Base-by-base conservation (phyloP, 2,329 filamentous ascomycete genomes). In the Allantophomopsis cytisporea region DNA sequence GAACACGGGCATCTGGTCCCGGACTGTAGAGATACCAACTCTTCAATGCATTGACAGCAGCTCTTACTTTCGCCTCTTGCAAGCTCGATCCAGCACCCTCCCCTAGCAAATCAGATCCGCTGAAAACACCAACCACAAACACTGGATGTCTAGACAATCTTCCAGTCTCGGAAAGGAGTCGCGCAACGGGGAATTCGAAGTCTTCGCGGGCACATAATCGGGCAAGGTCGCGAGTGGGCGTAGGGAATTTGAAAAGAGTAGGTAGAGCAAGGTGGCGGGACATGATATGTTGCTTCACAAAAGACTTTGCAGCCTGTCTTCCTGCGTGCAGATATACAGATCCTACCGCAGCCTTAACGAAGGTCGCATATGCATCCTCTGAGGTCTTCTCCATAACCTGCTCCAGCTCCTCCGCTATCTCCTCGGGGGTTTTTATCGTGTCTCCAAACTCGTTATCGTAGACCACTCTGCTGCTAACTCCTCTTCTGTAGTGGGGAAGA, bases 21-120 rank as follows among this genome's bases (percentile, higher is more conserved):
- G 91, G 89, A 58, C 80, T 88, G 66, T 98, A 98, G 39, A 98
- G 68, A 61, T 98, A 98, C 91, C 91, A 98, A 5, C 80, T 71
- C 69, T 94, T 94, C 54, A 98, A 68, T 14, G 87, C 80, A 46
- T 82, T 80, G 53, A 93, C 88, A 31, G 84, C 77, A 15, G 91
- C 91, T 58, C 84, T 74, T 46, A 74, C 70, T 46, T 85, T 76
- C 23, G 83, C 89, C 52, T 86, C 74, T 48, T 86, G 70, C 41
- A 96, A 65, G 59, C 74, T 88, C 37, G 80, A 66, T 17, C 83
- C 91, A 15, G 79, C 71, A n/a, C 80, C 91, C 64, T 98, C 89
- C 41, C 89, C 91, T 33, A 98, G 69, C 70, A 91, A 89, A 58
- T 98, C 88, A 44, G 71, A 68, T 38, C 89, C 91, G 49, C 83